Evolutionary conservation across 768 basidiomycete species (phyloP).

Genomic region (Termitomyces sp.): DNA sequence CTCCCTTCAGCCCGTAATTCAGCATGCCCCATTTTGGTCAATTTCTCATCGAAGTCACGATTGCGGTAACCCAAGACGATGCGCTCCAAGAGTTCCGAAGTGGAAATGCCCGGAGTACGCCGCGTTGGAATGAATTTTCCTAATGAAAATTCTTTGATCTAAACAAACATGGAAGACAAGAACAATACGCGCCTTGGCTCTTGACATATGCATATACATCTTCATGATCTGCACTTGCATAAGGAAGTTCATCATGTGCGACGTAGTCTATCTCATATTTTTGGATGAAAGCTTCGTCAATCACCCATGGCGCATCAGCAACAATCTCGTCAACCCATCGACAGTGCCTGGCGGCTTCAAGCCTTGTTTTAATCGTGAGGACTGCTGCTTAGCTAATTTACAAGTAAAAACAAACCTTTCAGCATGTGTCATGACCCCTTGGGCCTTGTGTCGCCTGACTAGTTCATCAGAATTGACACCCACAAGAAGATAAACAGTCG

Average conservation of each 20-base stretch:
- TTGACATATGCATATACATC: conserved; percentile 88
- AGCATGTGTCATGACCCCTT: conserved; percentile 80
- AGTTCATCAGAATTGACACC: conserved; percentile 92
- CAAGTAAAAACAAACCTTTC: conserved; percentile 33
- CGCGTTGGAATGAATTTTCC: conserved; percentile 95
- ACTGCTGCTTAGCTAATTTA: not conserved
- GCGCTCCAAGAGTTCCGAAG: conserved; percentile 87
- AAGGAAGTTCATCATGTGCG: conserved; percentile 93
- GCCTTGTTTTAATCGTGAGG: conserved; percentile 26
- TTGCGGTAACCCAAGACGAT: conserved; percentile 85
- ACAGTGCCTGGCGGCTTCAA: conserved; percentile 93
- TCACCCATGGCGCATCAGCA: conserved; percentile 86
- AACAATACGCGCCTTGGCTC: conserved; percentile 46
- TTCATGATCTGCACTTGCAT: conserved; percentile 67
- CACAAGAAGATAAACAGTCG: conserved; percentile 82
- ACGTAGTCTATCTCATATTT: conserved; percentile 93
- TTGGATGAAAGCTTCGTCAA: conserved; percentile 76
- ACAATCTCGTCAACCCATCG: conserved; percentile 96
- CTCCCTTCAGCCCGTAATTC: conserved; percentile 65
- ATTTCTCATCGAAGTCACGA: conserved; percentile 82
- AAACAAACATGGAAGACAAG: not conserved
- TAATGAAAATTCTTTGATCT: conserved; percentile 19
- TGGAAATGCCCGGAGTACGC: conserved; percentile 91
- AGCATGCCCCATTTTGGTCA: conserved; percentile 79
- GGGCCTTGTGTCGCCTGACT: conserved; percentile 72